Percentiles rank a stretch among this genome's conserved stretches.
phyloP scores from a whole-genome alignment of 1,284 basidiomycete species.

The Boletus albobrunnescens region DNA sequence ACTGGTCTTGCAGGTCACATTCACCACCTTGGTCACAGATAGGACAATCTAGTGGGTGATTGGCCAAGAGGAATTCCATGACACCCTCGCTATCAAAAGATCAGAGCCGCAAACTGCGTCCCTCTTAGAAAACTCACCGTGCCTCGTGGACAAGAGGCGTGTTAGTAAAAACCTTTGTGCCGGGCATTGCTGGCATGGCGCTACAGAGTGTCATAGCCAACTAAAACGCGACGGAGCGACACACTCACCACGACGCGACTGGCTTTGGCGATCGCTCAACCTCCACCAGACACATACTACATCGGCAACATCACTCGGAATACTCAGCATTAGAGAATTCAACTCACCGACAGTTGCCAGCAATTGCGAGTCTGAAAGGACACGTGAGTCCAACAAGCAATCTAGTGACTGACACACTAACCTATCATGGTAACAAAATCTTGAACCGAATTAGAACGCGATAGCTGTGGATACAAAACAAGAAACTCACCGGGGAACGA shows the following conservation, averaged over 20 bases:
- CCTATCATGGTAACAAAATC: constrained; percentile 94
- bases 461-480: not conserved
- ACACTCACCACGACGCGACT: constrained; percentile 72
- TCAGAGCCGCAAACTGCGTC: constrained; percentile 12
- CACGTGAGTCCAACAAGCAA: constrained; percentile 18
- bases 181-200: constrained; percentile 98
- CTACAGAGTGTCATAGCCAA: constrained; percentile 37
- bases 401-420: constrained; percentile 29
- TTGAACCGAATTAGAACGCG: constrained; percentile 28
- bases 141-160: constrained; percentile 94
- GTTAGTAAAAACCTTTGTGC: constrained; percentile 94
- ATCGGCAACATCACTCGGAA: constrained; percentile 10
- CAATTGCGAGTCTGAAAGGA: constrained; percentile 71
- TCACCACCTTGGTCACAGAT: constrained; percentile 98
- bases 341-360: constrained; percentile 89
- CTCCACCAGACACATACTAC: constrained; percentile 94
- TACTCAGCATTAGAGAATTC: not conserved
- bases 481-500: constrained; percentile 63
- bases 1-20: constrained; percentile 99
- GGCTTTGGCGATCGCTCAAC: constrained; percentile 95
- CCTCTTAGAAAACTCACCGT: constrained; percentile 49
- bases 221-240: constrained; percentile 28
- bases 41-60: constrained; percentile 97
- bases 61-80: constrained; percentile 97
- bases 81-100: constrained; percentile 75